A percentile compares a stretch with the other conserved stretches of the same genome.
phyloP scores from a whole-genome alignment of 2,329 filamentous ascomycete genomes.

The Beauveria asiatica region DNA sequence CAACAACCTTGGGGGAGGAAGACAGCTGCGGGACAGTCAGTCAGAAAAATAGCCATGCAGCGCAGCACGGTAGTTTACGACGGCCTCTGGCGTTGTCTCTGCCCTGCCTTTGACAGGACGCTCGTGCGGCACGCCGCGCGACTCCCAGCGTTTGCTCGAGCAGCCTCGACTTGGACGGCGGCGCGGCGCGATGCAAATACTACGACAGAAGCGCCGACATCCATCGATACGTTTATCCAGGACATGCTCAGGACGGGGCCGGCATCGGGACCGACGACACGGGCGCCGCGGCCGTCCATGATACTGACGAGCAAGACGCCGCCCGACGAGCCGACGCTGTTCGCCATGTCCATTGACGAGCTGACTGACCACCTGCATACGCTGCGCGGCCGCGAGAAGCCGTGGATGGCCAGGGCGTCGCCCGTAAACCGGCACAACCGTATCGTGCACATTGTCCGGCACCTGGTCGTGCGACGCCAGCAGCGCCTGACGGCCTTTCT shows the following conservation, averaged over 20 bases:
- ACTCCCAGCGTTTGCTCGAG: slow-evolving; percentile 19
- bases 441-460: slow-evolving; percentile 40
- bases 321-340: slow-evolving; percentile 16
- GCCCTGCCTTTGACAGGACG: slow-evolving; percentile 42
- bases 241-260: slow-evolving; percentile 29
- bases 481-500: slow-evolving; percentile 49
- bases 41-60: slow-evolving; percentile 19
- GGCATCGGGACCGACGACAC: neutral
- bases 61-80: slow-evolving; percentile 35
- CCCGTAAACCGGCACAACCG: slow-evolving; percentile 18
- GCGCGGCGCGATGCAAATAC: neutral
- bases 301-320: slow-evolving; percentile 4
- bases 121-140: slow-evolving; percentile 18
- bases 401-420: slow-evolving; percentile 15
- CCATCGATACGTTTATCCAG: slow-evolving; percentile 22
- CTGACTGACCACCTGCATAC: slow-evolving; percentile 21
- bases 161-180: neutral
- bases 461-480: slow-evolving; percentile 47
- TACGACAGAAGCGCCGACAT: slow-evolving; percentile 15
- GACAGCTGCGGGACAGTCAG: neutral
- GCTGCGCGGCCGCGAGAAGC: slow-evolving; percentile 18
- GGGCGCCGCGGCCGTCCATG: neutral
- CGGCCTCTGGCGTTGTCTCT: slow-evolving; percentile 57
- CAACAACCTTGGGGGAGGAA: neutral
- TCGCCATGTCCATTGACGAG: slow-evolving; percentile 15